phyloP scores from a whole-genome alignment of 2,329 filamentous ascomycete species.

The Fusarium tanahbumbuense region DNA sequence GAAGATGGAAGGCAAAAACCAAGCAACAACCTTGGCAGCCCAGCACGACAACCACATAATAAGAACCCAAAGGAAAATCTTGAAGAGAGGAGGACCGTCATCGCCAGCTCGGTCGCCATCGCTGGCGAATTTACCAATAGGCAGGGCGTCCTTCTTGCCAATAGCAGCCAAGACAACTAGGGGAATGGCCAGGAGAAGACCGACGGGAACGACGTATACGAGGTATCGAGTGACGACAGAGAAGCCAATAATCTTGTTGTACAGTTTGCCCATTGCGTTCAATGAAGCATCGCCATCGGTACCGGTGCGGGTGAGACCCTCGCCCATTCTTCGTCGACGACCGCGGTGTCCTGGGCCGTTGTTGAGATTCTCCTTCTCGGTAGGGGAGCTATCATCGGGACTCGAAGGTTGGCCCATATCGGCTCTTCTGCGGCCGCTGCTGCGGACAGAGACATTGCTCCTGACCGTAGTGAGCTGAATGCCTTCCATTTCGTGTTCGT shows the following conservation, averaged over 20 bases:
- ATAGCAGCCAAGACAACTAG: slow-evolving; percentile 66
- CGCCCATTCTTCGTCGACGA: slow-evolving; percentile 63
- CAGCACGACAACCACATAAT: slow-evolving; percentile 75
- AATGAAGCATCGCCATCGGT: slow-evolving; percentile 68
- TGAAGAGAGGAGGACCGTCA: slow-evolving; percentile 64
- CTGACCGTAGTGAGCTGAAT: slow-evolving; percentile 68
- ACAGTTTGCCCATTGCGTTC: slow-evolving; percentile 74
- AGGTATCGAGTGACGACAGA: slow-evolving; percentile 74
- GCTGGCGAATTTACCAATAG: slow-evolving; percentile 25
- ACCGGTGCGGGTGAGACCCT: slow-evolving; percentile 56
- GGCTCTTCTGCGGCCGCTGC: slow-evolving; percentile 59
- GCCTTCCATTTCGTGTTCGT: slow-evolving; percentile 54
- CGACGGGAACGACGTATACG: slow-evolving; percentile 74
- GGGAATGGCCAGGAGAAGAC: slow-evolving; percentile 69
- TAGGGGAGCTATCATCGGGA: slow-evolving; percentile 49
- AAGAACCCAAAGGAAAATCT: slow-evolving; percentile 76
- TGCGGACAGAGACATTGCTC: slow-evolving; percentile 62
- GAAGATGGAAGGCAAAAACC: slow-evolving; percentile 69
- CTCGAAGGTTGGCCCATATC: slow-evolving; percentile 50
- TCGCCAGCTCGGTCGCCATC: slow-evolving; percentile 9
- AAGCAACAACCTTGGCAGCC: slow-evolving; percentile 73
- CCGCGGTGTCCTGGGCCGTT: slow-evolving; percentile 51
- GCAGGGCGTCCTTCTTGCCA: slow-evolving; percentile 43
- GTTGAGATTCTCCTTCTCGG: slow-evolving; percentile 60
- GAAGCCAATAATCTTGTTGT: slow-evolving; percentile 72